Conservation (phyloP, 2,329 filamentous ascomycete species). For the Aspergillus spinulosporus region DNA sequence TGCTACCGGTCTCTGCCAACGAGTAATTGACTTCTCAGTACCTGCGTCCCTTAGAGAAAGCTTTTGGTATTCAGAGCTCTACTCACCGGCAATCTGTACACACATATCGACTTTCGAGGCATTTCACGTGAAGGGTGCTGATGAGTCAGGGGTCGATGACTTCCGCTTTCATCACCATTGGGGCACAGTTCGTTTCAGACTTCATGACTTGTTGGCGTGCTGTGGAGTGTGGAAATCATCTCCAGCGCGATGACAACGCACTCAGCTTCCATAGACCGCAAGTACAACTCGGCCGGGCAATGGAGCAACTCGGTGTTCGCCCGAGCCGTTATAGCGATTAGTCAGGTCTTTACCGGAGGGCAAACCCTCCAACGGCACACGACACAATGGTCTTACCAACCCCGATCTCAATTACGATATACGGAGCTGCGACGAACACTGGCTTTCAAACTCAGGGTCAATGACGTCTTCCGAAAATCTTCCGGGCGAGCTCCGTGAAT, state of each 20-base stretch:
- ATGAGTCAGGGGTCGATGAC: not conserved
- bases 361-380: too few relatives aligned
- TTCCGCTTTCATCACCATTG: not conserved
- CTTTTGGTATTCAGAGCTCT: not conserved
- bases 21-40: not conserved
- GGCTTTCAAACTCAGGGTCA: not conserved
- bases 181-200: not conserved
- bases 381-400: too few relatives aligned
- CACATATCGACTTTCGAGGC: not conserved
- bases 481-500: not conserved
- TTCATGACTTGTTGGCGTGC: not conserved
- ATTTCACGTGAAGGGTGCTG: not conserved
- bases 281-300: not conserved
- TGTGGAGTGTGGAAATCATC: not conserved
- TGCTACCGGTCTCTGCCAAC: not conserved
- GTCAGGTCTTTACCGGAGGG: too few relatives aligned
- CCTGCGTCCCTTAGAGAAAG: not conserved
- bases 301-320: not conserved
- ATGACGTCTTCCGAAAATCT: not conserved
- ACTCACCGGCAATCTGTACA: conserved; percentile 6
- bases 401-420: not conserved
- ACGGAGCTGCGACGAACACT: not conserved
- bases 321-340: not conserved
- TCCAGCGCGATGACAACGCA: not conserved
- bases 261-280: not conserved